These are phyloP conservation scores for Batkoa obscura DNA, from an alignment of 371 early-diverging fungal genomes.

Conservation along the genomic window DNA sequence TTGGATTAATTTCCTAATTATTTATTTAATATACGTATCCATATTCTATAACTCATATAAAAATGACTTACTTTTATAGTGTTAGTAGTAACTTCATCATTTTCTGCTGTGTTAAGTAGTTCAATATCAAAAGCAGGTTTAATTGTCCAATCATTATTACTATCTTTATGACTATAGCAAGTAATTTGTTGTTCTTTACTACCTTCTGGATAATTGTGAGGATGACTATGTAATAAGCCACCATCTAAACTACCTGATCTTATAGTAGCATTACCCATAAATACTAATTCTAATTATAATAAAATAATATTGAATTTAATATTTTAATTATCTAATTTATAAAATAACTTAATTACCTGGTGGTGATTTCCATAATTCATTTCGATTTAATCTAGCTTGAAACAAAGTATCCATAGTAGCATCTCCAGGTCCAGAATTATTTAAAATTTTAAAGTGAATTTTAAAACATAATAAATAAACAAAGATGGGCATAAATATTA, in stretches of 20 bases:
- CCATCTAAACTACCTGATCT: conserved; percentile 79
- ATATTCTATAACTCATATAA: too few relatives aligned
- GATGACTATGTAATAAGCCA: conserved; percentile 95
- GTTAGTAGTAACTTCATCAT: too few relatives aligned
- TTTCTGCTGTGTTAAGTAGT: neutral
- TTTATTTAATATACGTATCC: too few relatives aligned
- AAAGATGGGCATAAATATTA: conserved; percentile 71
- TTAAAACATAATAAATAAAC: conserved; percentile 79
- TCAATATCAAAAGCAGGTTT: neutral
- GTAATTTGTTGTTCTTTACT: conserved; percentile 95
- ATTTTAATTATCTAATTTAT: too few relatives aligned
- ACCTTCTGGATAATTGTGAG: conserved; percentile 81
- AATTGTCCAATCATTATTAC: conserved; percentile 90
- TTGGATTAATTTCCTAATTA: too few relatives aligned
- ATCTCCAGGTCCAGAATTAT: conserved; percentile 82
- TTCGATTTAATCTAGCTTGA: conserved; percentile 81
- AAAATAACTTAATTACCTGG: too few relatives aligned
- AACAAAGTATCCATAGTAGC: conserved; percentile 98
- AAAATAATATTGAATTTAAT: too few relatives aligned
- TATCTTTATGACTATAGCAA: conserved; percentile 91
- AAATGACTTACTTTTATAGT: too few relatives aligned
- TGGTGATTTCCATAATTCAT: conserved; percentile 56
- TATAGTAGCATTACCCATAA: conserved; percentile 76
- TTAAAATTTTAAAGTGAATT: conserved; percentile 84
- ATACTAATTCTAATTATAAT: conserved; percentile 60